Conservation (phyloP, 345 rosid genomes). For the Gynandropsis gynandra region DNA sequence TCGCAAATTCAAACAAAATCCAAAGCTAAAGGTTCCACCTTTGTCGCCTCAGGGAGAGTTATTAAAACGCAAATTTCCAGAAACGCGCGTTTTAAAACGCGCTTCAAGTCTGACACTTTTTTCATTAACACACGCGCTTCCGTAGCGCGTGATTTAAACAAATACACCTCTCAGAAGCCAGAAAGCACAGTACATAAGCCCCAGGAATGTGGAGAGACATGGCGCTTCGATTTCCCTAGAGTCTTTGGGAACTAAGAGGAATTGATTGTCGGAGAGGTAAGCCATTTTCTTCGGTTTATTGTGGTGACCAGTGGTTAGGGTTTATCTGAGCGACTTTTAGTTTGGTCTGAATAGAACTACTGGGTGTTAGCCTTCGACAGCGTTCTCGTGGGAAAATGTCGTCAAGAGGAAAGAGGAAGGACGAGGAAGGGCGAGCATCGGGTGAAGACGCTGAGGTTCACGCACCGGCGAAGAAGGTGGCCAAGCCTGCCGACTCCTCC, state of each 20-base stretch:
- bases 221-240: slow-evolving; percentile 7
- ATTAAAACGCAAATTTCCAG: slow-evolving; percentile 16
- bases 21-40: slow-evolving; percentile 1
- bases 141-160: slow-evolving; percentile 23
- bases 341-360: slow-evolving; percentile 17
- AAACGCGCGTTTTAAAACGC: slow-evolving; percentile 22
- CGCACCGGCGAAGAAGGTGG: slow-evolving; percentile 58
- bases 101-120: neutral
- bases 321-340: neutral
- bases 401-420: slow-evolving; percentile 75
- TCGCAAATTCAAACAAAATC: slow-evolving; percentile 19
- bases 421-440: slow-evolving; percentile 41
- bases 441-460: slow-evolving; percentile 50
- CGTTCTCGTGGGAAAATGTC: slow-evolving; percentile 37
- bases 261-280: no score
- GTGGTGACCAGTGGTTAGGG: no score
- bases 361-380: slow-evolving; percentile 8
- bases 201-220: neutral
- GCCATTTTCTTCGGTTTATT: no score
- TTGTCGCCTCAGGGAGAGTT: neutral
- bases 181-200: slow-evolving; percentile 3
- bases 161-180: slow-evolving; percentile 18
- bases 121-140: slow-evolving; percentile 10
- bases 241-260: no score
- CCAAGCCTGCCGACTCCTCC: slow-evolving; percentile 42